Evolutionary conservation across 139 green algal genomes (phyloP), one percentile per base, ranked within the genome.

Genomic region (Chlorella sp.): DNA sequence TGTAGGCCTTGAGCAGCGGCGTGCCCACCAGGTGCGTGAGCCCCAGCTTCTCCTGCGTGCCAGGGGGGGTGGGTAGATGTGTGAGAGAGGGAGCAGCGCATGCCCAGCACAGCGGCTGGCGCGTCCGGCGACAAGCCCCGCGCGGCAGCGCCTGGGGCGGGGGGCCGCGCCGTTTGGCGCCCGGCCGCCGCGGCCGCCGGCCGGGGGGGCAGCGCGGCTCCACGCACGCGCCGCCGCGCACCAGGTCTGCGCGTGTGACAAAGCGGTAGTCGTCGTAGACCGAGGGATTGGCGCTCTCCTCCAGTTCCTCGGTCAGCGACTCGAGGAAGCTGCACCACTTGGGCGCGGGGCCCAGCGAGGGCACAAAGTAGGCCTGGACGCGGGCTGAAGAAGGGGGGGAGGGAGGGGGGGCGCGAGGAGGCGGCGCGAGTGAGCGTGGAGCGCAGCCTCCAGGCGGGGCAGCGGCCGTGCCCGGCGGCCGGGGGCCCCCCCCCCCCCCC

Each of bases 241-340:
- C 77, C 67, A 86, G 40, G 27, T 86, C 80, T 3, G 65, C 59
- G 6, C 73, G 59, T 15, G 84, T 93, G 12, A 95, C 87, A 40
- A 88, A 98, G 79, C 90, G 91, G 88, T 96, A 99, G 85, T 99
- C 96, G 77, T 98, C 96, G 78, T 98, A 99, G 17, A 98, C 74
- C 0, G 87, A 84, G 9, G 93, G 84, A n/a, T 68, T 73, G 3
- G 62, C 72, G 48, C 79, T 86, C 71, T 98, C 96, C 84, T 98
- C 96, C 74, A 99, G 78, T 84, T 99, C 96, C 77, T 99, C 96
- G 11, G 96, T 99, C 4, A 99, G 79, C 5, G 77, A 88, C 79
- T 99, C 96, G 41, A 99, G 89, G 88, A 98, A 98, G 42, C 85
- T 92, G 87, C 93, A 98, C 96, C 96, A 99, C 3, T 71, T 73